Base-by-base conservation (phyloP, 768 basidiomycete species). In the Agrocybe chaxingu region DNA sequence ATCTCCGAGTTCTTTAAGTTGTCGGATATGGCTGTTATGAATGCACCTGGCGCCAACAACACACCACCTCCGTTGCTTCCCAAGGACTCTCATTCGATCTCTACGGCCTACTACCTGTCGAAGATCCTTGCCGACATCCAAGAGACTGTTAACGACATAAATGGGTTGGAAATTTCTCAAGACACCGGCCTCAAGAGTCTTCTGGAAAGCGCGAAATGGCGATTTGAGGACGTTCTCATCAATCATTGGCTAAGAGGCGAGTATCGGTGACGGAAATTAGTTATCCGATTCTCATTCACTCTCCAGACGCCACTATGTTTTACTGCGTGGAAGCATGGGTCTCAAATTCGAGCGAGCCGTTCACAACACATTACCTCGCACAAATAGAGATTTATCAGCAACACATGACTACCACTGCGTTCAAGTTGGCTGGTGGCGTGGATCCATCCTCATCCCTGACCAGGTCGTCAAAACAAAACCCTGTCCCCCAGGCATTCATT, bases 311-410 rank as follows among this genome's bases (percentile, higher is more conserved):
- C 1, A 81, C 82, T 52, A 65, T 85, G 16, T 86, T 98, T 60
- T 86, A 92, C 66, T 73, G 82, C 48, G 77, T 98, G 24, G 97
- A 99, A 61, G 81, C 80, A n/a, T 98, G 95, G 93, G 68, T 76
- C 2, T 73, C 81, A 0, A 85, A 81, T 52, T 71, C 82, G 2
- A 69, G 72, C 2, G 82, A 85, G 48, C 74, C 81, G 2, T 81
- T 81, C 43, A 80, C 83, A 1, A 93, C 92, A 0, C 74, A 80
- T 46, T 92, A 89, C 58, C 78, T 95, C 35, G 70, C 76, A n/a
- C 77, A 87, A 54, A 78, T 97, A 48, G 88, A 91, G 54, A 68
- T 80, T 1, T 94, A 92, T 70, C 92, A 97, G 66, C 75, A 84
- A 48, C 84, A 92, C 52, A 70, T 89, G 61, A 82, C 85, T 2